Conservation (phyloP, 768 basidiomycete species). For the Termitomyces eurrhizus region DNA sequence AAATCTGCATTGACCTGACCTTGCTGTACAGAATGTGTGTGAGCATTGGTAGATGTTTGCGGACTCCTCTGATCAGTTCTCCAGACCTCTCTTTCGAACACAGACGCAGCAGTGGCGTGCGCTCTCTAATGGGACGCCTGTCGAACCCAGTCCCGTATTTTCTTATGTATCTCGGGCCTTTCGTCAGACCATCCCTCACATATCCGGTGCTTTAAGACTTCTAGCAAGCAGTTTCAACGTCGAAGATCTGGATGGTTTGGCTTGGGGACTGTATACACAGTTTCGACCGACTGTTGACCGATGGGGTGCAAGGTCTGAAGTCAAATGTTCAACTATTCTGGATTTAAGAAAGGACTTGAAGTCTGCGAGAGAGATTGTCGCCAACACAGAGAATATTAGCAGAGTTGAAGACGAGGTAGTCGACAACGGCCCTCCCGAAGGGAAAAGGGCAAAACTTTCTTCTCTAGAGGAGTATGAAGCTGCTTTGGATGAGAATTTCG, state of each 20-base stretch:
- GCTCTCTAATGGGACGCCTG: conserved; percentile 65
- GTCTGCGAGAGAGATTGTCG: conserved; percentile 11
- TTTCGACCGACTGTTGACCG: conserved; percentile 80
- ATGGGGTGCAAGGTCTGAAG: conserved; percentile 82
- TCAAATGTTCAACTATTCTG: conserved; percentile 69
- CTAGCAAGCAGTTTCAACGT: conserved; percentile 58
- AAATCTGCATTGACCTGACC: conserved; percentile 34
- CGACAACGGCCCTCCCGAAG: conserved; percentile 14
- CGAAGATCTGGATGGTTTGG: conserved; percentile 58
- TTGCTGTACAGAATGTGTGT: conserved; percentile 16
- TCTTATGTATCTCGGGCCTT: conserved; percentile 80
- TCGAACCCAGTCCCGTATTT: conserved; percentile 71
- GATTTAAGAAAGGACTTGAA: conserved; percentile 38
- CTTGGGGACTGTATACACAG: conserved; percentile 78
- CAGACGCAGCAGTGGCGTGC: conserved; percentile 77
- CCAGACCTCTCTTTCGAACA: conserved; percentile 77
- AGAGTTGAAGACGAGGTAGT: conserved; percentile 9
- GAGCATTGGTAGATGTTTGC: background rate
- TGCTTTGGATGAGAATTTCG: conserved; percentile 40
- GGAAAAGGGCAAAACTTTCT: conserved; percentile 38
- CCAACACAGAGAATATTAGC: conserved; percentile 12
- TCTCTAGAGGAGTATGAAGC: conserved; percentile 54
- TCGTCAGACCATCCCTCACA: conserved; percentile 70
- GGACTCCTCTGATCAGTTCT: background rate
- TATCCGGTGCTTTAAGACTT: conserved; percentile 74